Base-by-base conservation (phyloP, 495 filamentous ascomycete species). In the Tuber umbilicatum region DNA sequence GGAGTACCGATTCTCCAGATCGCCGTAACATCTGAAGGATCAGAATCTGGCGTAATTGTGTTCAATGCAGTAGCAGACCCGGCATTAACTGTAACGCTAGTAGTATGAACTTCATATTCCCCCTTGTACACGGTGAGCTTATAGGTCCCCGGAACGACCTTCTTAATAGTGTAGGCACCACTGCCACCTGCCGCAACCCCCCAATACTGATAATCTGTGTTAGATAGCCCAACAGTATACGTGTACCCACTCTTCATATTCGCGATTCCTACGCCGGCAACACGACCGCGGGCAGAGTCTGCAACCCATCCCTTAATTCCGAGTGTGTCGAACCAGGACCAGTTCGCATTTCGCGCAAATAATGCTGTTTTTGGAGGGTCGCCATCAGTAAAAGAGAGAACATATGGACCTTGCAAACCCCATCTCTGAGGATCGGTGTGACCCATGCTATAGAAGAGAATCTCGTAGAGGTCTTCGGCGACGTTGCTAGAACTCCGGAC, bases 401-500 rank as follows among this genome's bases (percentile, higher is more conserved):
- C 78, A 38, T 84, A 84, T 6, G 82, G 83, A 12, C 83, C 82
- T 72, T 81, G 78, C 79, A 84, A 82, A 31, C 83, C 83, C 71
- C 78, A 79, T 27, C 82, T 79, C 74, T 79, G 75, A 38, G 81
- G 70, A 72, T 84, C 83, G 0, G 82, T 84, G 39, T 77, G 82
- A 38, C 89, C 89, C 83, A 85, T 87, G 39, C 88, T 85, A 81
- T 83, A 90, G 19, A 83, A 77, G 27, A 78, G 45, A 55, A 78
- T 76, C 70, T 72, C 73, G 41, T 73, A 78, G 23, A 78, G 74
- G 39, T 78, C 76, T 14, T 78, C 73, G 60, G 70, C 73, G 23
- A 70, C 70, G n/a, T 37, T 73, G 23, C 64, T 68, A 42, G 55
- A 78, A 17, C 74, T 55, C 19, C 76, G 55, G 42, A 78, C 73